Evolutionary conservation across 116 monocot species (phyloP).

Genomic region (Phalaenopsis hybrid): DNA sequence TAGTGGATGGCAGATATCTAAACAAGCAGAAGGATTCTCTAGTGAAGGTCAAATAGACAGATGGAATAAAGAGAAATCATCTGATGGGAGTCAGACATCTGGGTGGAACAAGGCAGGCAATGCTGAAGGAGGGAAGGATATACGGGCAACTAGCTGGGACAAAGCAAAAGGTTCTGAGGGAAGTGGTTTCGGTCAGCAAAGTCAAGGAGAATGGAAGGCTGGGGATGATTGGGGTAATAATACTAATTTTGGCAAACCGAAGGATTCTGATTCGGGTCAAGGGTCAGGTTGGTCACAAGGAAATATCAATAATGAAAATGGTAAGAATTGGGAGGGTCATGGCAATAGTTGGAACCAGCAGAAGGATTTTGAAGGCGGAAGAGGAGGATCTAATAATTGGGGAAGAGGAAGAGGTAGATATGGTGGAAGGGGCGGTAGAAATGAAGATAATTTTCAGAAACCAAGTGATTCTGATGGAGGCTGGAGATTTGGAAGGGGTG

Average conservation of each 20-base stretch:
- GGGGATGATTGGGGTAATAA: not conserved
- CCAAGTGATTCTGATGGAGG: constrained; percentile 12
- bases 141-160: constrained; percentile 11
- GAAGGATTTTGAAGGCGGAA: constrained; percentile 15
- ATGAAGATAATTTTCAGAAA: constrained; percentile 15
- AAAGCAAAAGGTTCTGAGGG: constrained; percentile 18
- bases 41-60: constrained; percentile 16
- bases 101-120: constrained; percentile 10
- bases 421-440: constrained; percentile 19
- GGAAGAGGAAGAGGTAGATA: constrained; percentile 28
- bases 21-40: constrained; percentile 9
- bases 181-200: constrained; percentile 8
- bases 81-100: not conserved
- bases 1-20: not conserved
- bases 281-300: constrained; percentile 17
- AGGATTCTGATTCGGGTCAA: constrained; percentile 18
- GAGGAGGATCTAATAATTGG: constrained; percentile 15
- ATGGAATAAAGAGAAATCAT: constrained; percentile 15
- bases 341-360: constrained; percentile 20
- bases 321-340: constrained; percentile 3
- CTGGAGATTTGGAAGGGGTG: constrained; percentile 22
- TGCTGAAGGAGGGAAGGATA: constrained; percentile 2
- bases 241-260: not conserved
- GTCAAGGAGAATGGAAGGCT: constrained; percentile 7
- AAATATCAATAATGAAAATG: not conserved